Evolutionary conservation across 768 basidiomycete genomes (phyloP), one percentile per base, ranked within the genome.

Genomic region (Termitomyces sp.): DNA sequence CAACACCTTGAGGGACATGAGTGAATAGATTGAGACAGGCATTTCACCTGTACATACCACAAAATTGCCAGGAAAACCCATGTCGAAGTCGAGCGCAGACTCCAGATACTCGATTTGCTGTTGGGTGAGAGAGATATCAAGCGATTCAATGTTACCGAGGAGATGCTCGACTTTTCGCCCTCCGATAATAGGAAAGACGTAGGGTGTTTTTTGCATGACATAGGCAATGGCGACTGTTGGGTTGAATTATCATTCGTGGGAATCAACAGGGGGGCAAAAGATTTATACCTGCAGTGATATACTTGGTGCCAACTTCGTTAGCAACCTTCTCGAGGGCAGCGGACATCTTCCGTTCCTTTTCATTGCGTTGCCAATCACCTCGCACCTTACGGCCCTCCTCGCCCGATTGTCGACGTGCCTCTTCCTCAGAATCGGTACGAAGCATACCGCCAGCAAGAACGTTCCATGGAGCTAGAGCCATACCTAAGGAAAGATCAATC

Each of bases 161-260:
- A 84, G 65, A 36, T 84, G 79, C 64, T 81, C 79, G 43, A 81
- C 67, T 62, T 82, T 85, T 51, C 80, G 72, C 0, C 79, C 77
- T 4, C 81, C 80, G 27, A 82, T 66, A 56, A 82, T 71, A 0
- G 80, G 80, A 68, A 83, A 82, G 0, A 81, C 79, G 52, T 73
- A 81, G 0, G 78, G 75, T 5, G 77, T 71, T 65, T 83, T 85
- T 43, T 82, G 78, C 68, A 84, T 69, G 12, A 84, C 68, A 57
- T 82, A 83, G 14, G 80, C 79, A 58, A 84, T 78, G 8, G 80
- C 80, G 4, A 82, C 79, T 78, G 42, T 2, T 24, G 8, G 22
- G 5, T 8, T 22, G 18, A 42, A 5, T 12, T 22, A 5, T 22
- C 4, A 22, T 12, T 42, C 9, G 5, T 22, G 10, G 4, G 24